These are phyloP conservation scores for Fusarium nodosum DNA, from an alignment of 2,329 filamentous ascomycete genomes.

Conservation along the genomic window DNA sequence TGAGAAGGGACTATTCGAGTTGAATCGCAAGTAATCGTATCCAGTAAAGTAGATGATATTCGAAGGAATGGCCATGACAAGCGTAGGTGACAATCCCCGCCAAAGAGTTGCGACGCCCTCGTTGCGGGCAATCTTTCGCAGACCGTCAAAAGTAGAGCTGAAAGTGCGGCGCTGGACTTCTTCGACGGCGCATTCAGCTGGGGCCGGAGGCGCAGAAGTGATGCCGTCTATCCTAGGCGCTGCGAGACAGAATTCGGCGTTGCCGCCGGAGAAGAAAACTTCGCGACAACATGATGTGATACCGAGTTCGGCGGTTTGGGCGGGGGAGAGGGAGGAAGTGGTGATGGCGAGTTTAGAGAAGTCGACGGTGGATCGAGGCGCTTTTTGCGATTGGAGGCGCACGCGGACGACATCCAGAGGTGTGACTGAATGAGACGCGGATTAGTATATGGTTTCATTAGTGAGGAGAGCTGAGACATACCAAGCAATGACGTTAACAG, in stretches of 20 bases:
- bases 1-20: constrained; percentile 78
- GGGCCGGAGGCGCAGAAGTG: constrained; percentile 60
- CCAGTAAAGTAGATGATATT: constrained; percentile 99
- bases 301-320: constrained; percentile 84
- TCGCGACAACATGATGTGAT: constrained; percentile 96
- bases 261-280: constrained; percentile 95
- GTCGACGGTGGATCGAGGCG: constrained; percentile 64
- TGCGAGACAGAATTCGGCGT: constrained; percentile 84
- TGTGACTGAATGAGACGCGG: constrained; percentile 72
- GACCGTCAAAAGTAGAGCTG: constrained; percentile 89
- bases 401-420: constrained; percentile 97
- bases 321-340: constrained; percentile 72
- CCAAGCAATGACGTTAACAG: constrained; percentile 89
- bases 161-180: constrained; percentile 86
- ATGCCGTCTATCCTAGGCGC: constrained; percentile 67
- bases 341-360: constrained; percentile 69
- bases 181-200: constrained; percentile 85
- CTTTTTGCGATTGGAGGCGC: constrained; percentile 86
- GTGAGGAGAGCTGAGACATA: constrained; percentile 59
- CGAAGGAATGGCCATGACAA: constrained; percentile 92
- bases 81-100: constrained; percentile 92
- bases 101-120: constrained; percentile 90
- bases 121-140: constrained; percentile 94
- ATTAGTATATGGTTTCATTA: constrained; percentile 15
- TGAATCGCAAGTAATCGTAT: constrained; percentile 92